Evolutionary conservation across 2,329 filamentous ascomycete genomes (phyloP).

Genomic region (Aspergillus udagawae): DNA sequence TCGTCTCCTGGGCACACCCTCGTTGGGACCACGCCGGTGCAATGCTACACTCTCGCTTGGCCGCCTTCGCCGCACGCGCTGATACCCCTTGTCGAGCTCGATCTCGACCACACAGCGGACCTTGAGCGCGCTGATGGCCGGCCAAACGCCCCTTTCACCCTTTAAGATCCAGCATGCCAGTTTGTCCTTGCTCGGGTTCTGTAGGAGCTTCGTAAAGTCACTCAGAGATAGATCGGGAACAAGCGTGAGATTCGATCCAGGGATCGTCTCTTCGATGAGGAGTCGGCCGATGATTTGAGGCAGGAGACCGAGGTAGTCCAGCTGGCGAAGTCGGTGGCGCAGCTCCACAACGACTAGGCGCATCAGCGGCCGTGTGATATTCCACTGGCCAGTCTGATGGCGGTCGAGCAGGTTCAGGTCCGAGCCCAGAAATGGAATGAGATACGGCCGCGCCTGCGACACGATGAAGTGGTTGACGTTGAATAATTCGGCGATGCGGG

Average conservation of each 20-base stretch:
- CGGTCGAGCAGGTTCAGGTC: slow-evolving; percentile 71
- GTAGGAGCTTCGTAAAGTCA: slow-evolving; percentile 76
- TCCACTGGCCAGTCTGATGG: slow-evolving; percentile 55
- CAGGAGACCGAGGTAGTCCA: slow-evolving; percentile 72
- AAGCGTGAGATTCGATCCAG: slow-evolving; percentile 72
- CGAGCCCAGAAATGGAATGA: slow-evolving; percentile 78
- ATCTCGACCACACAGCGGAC: slow-evolving; percentile 82
- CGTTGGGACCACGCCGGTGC: slow-evolving; percentile 24
- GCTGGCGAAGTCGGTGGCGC: slow-evolving; percentile 73
- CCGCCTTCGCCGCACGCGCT: slow-evolving; percentile 59
- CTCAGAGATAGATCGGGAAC: slow-evolving; percentile 70
- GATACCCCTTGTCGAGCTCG: slow-evolving; percentile 81
- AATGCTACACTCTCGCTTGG: slow-evolving; percentile 21
- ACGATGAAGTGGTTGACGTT: slow-evolving; percentile 96
- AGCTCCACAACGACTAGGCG: slow-evolving; percentile 72
- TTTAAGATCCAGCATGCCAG: slow-evolving; percentile 80
- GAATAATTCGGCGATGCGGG: slow-evolving; percentile 75
- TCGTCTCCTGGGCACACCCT: slow-evolving; percentile 24
- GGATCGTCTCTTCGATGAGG: slow-evolving; percentile 76
- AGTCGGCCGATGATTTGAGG: slow-evolving; percentile 68
- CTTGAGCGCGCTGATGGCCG: slow-evolving; percentile 74
- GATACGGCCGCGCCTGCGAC: slow-evolving; percentile 83
- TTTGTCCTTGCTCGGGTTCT: slow-evolving; percentile 71
- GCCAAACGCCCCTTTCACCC: slow-evolving; percentile 88
- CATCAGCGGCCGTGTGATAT: slow-evolving; percentile 54